phyloP scores from a whole-genome alignment of 176 grass and related monocot species.

The Hordeum vulgare region DNA sequence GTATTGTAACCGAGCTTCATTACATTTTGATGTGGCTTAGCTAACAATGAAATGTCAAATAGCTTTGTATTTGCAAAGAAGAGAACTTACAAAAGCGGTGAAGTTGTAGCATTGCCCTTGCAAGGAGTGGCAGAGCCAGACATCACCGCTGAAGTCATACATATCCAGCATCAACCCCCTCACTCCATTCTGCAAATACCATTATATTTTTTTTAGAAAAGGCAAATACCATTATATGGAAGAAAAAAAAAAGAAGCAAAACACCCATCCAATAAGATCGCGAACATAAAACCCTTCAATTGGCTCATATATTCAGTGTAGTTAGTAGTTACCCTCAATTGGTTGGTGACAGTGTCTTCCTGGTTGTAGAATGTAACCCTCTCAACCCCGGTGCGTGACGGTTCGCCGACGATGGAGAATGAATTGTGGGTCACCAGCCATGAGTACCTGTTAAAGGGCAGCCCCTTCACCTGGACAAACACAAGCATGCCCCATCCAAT shows the following conservation, averaged over 20 bases:
- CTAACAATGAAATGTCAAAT: not conserved
- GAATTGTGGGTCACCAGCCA: conserved; percentile 98
- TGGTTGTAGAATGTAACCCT: conserved; percentile 97
- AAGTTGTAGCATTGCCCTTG: conserved; percentile 98
- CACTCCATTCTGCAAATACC: conserved; percentile 65
- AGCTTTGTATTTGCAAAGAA: not conserved
- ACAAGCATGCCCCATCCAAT: not conserved
- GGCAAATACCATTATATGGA: not conserved
- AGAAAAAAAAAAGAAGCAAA: not conserved
- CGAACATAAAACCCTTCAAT: not conserved
- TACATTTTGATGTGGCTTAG: not conserved
- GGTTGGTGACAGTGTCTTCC: conserved; percentile 92
- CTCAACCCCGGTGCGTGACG: conserved; percentile 68
- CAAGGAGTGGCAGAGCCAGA: conserved; percentile 95
- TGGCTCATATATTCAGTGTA: not conserved
- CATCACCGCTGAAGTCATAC: conserved; percentile 82
- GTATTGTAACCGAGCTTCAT: not conserved
- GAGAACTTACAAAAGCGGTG: conserved; percentile 79
- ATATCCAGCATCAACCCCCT: conserved; percentile 96
- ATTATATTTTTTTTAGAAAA: too few relatives aligned
- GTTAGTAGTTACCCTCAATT: conserved; percentile 55
- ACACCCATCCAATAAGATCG: not conserved
- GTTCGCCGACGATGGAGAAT: conserved; percentile 88
- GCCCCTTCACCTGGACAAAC: conserved; percentile 51
- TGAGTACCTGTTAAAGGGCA: conserved; percentile 85